Conservation (phyloP, 306 rosid genomes). For the Vigna mungo region DNA sequence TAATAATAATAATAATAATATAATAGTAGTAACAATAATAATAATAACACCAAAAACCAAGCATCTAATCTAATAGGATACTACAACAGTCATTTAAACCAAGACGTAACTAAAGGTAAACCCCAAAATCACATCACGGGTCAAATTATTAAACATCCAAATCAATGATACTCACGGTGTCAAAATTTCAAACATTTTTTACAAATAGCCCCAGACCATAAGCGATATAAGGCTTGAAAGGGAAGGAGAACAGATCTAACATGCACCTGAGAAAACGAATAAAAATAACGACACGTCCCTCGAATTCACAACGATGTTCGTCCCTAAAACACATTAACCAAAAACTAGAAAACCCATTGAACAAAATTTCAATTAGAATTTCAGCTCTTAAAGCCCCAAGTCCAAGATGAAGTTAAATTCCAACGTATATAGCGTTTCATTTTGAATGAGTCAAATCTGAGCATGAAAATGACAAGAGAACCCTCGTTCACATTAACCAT, state of each 20-base stretch:
- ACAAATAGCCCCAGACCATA: neutral
- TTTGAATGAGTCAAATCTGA: constrained; percentile 20
- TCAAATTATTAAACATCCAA: neutral
- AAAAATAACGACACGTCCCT: neutral
- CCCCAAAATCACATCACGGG: neutral
- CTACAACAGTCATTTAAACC: neutral
- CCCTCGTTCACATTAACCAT: neutral
- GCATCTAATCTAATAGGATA: neutral
- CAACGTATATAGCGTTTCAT: neutral
- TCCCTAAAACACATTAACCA: neutral
- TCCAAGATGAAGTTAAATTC: neutral
- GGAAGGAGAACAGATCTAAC: constrained; percentile 9
- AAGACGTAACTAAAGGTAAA: neutral
- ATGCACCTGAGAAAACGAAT: neutral
- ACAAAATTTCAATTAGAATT: neutral
- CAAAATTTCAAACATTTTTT: neutral
- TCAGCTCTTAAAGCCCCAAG: neutral
- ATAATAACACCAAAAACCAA: neutral
- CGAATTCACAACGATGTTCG: neutral
- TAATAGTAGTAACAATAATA: neutral
- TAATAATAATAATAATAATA: no score
- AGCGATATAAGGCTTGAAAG: neutral
- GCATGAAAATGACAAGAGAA: neutral
- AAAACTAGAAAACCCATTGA: no score
- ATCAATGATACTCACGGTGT: neutral